These are phyloP conservation scores for Planoprotostelium fungivorum DNA, from an alignment of 78 protist genomes.

Conservation along the genomic window DNA sequence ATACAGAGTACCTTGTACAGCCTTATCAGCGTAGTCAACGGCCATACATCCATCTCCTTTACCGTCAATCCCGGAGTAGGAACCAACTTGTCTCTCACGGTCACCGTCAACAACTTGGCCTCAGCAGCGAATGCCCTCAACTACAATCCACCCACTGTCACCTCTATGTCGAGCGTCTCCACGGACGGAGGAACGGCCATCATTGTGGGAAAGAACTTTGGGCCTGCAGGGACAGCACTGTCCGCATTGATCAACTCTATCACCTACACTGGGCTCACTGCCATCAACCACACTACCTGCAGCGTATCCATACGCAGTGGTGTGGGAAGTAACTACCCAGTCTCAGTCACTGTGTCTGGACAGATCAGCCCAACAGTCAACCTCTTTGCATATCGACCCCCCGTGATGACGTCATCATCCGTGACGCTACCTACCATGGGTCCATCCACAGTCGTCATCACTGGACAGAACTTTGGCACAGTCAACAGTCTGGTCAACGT, in stretches of 20 bases:
- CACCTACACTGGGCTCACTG: background rate
- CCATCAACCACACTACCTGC: background rate
- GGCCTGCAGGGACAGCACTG: background rate
- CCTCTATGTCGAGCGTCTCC: background rate
- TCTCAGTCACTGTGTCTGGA: background rate
- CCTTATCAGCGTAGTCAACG: too few relatives aligned
- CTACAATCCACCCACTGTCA: background rate
- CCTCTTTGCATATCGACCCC: background rate
- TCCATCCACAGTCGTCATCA: background rate
- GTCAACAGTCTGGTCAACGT: background rate
- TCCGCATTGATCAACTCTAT: background rate
- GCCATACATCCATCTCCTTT: background rate
- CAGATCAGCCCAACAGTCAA: background rate
- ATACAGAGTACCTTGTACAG: background rate
- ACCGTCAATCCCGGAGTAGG: background rate
- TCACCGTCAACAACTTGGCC: background rate
- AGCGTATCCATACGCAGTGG: background rate
- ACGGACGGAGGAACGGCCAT: background rate
- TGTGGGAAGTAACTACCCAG: background rate
- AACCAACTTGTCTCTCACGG: background rate
- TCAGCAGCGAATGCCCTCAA: background rate
- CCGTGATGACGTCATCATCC: background rate
- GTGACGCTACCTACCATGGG: background rate
- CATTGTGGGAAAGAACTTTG: background rate
- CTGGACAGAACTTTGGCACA: background rate